Evolutionary conservation across 106 monocot genomes (phyloP), one percentile per base, ranked within the genome.

Genomic region (Platanthera guangdongensis): DNA sequence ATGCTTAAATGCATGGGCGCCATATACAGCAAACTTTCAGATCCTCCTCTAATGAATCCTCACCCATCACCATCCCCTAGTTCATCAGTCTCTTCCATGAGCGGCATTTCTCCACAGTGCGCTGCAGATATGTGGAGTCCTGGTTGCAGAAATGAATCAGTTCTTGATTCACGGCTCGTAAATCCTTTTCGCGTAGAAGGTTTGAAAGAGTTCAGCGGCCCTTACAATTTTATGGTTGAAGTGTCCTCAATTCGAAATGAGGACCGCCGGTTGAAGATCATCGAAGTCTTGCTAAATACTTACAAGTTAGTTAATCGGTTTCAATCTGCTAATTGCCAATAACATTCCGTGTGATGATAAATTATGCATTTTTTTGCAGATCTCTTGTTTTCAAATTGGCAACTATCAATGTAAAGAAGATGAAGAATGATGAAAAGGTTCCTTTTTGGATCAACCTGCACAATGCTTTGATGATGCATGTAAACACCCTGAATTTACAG

Each of bases 381-480:
- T 86, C 86, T n/a, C 84, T 99, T 80, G 63, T 82, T 46, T 77
- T 48, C 50, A 84, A 76, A 19, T 71, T 99, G 73, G 88, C 91
- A 75, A 81, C 82, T 46, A 75, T 88, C 25, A 89, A 92, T 82
- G 85, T 86, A 11, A 88, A 81, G 75, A 88, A 81, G 54, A 75
- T 99, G 91, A 88, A 79, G 46, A 85, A 92, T 57, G 83, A 92
- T 30, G 94, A 99, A 81, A 99, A 87, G 77, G 75, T 99, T 50
- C 91, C 97, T 3, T 94, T 99, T 75, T 99, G 97, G 97, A 79
- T 99, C 82, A 99, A 99, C 82, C 78, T 99, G 79, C 89, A 99
- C 79, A 99, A 99, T 81, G 89, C 91, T 57, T 74, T 92, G 55
- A 79, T 99, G 78, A 99, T 99, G 97, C 91, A 94, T 84, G 97